A percentile compares a stretch with the other conserved stretches of the same genome.
phyloP scores from a whole-genome alignment of 2,329 filamentous ascomycete species.

The Trematosphaeria pertusa region DNA sequence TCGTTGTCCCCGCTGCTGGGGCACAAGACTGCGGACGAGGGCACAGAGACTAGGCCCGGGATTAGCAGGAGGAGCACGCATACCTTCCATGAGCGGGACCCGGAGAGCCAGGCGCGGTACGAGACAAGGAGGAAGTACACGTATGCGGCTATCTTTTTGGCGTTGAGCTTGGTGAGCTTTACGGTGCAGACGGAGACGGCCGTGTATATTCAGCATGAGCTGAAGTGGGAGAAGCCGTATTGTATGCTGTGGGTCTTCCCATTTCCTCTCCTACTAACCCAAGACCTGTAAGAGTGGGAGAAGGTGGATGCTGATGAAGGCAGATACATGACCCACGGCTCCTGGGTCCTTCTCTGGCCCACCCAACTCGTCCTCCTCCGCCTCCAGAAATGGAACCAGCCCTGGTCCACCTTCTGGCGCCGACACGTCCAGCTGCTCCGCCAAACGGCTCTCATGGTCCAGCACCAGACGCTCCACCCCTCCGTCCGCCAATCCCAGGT shows the following conservation, averaged over 20 bases:
- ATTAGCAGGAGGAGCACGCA: slow-evolving; percentile 65
- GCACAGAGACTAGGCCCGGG: slow-evolving; percentile 48
- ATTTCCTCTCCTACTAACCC: not conserved
- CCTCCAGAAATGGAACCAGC: slow-evolving; percentile 76
- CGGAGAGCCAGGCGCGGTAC: slow-evolving; percentile 67
- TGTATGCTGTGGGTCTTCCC: slow-evolving; percentile 80
- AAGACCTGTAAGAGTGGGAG: too few species aligned
- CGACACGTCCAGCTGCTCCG: slow-evolving; percentile 69
- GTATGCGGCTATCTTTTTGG: slow-evolving; percentile 83
- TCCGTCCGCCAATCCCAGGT: slow-evolving; percentile 54
- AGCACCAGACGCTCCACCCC: slow-evolving; percentile 76
- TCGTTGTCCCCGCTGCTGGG: slow-evolving; percentile 63
- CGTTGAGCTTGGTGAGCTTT: slow-evolving; percentile 84
- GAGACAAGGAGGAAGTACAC: slow-evolving; percentile 84
- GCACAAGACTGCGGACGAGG: slow-evolving; percentile 44
- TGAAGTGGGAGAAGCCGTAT: slow-evolving; percentile 98
- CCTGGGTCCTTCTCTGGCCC: slow-evolving; percentile 91
- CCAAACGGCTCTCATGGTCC: slow-evolving; percentile 82
- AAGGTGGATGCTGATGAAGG: too few species aligned
- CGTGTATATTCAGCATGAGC: slow-evolving; percentile 88
- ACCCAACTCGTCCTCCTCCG: slow-evolving; percentile 81
- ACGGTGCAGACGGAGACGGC: slow-evolving; percentile 95
- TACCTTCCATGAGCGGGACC: slow-evolving; percentile 79
- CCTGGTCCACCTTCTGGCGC: slow-evolving; percentile 88
- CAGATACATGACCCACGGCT: slow-evolving; percentile 89